Evolutionary conservation across 2,329 filamentous ascomycete genomes (phyloP).

Genomic region (Myriosclerotinia scirpicola): DNA sequence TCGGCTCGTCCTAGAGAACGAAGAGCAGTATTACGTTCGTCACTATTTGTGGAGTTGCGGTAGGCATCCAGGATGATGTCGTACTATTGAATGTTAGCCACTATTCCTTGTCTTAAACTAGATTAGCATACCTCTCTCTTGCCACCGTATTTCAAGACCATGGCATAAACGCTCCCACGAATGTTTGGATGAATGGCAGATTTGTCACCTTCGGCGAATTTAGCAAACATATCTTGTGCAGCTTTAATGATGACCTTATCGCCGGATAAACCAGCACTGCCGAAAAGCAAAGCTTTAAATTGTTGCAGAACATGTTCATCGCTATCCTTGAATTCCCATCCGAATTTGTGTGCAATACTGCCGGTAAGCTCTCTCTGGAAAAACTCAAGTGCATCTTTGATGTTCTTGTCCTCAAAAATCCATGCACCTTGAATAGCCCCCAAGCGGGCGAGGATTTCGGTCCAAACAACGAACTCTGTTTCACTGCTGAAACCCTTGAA

Average conservation of each 20-base stretch:
- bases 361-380: constrained; percentile 80
- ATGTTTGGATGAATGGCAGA: constrained; percentile 89
- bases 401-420: constrained; percentile 78
- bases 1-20: constrained; percentile 78
- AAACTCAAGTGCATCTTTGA: constrained; percentile 73
- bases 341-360: constrained; percentile 78
- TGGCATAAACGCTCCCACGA: constrained; percentile 79
- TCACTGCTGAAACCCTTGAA: constrained; percentile 85
- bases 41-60: constrained; percentile 70
- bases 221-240: constrained; percentile 86
- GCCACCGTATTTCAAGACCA: constrained; percentile 80
- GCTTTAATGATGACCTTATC: constrained; percentile 77
- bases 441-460: constrained; percentile 80
- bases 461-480: constrained; percentile 91
- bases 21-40: constrained; percentile 90
- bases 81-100: constrained; percentile 53
- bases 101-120: not conserved
- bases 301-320: constrained; percentile 92
- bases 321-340: constrained; percentile 81
- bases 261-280: constrained; percentile 74
- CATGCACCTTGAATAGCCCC: constrained; percentile 79
- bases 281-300: constrained; percentile 91
- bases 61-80: constrained; percentile 74
- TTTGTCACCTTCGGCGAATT: constrained; percentile 76
- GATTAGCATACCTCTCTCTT: constrained; percentile 65